Base-by-base conservation (phyloP, 352 stramenopile species). In the Phytophthora pseudosyringae region DNA sequence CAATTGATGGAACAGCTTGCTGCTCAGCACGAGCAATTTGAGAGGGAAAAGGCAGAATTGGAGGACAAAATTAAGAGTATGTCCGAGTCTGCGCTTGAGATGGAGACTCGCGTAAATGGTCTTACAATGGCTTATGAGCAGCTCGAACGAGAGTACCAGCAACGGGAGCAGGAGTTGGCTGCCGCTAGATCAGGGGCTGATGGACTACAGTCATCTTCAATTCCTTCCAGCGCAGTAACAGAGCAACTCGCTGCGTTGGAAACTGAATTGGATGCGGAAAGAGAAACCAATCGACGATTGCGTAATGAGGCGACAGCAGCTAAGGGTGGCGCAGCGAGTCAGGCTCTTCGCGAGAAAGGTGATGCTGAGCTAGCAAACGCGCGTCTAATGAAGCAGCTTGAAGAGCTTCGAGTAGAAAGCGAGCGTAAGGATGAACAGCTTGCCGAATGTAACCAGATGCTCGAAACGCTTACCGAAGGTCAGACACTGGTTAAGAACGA, bases 111-210 rank as follows among this genome's bases (percentile, higher is more conserved):
- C 0, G 44, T 88, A 29, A 75, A 81, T 54, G 81, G 74, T 8
- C 64, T 90, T 6, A 72, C 64, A 5, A 69, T 79, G 60, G 76
- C 76, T 1, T 82, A 86, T 61, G 73, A 86, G 35, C 68, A 87
- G 21, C 67, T 88, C 11, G 81, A 88, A 59, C 53, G 46, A 35
- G 78, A 87, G 3, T 75, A 86, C 35, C 52, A 73, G 29, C 53
- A 69, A 50, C 28, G 41, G 31, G 35, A 26, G 40, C 25, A 72
- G 25, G 62, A 63, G 13, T 25, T 59, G 7, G 29, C 33, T 39
- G 51, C 13, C 35, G 11, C 31, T 31, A 21, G 28, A 29, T 44
- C 18, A 15, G 16, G 10, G 8, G 21, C 16, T 8, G 18, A 47
- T 13, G 50, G 5, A 29, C 7, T 29, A 7, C 33, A 70, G 11